These are phyloP conservation scores for Talaromyces marneffei DNA, from an alignment of 2,329 filamentous ascomycete genomes.

Conservation along the genomic window DNA sequence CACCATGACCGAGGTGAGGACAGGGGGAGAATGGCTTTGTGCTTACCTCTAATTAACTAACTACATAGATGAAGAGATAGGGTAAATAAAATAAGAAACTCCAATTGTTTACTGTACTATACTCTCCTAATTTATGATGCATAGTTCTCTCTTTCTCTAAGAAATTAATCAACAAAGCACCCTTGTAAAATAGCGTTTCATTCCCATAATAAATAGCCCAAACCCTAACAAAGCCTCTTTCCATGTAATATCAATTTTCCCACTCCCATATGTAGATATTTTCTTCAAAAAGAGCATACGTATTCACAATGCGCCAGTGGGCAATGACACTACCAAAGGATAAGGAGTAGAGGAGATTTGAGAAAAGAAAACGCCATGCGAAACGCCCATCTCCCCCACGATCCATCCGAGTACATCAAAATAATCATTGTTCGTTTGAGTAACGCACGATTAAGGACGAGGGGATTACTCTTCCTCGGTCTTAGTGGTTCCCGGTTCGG, in stretches of 20 bases:
- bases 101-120: not conserved
- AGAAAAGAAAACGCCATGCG: constrained; percentile 12
- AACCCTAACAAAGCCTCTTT: no score
- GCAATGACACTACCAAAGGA: not conserved
- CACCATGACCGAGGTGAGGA: no score
- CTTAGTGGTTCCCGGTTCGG: constrained; percentile 21
- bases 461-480: constrained; percentile 18
- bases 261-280: constrained; percentile 1
- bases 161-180: no score
- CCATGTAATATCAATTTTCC: not conserved
- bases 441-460: not conserved
- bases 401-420: not conserved
- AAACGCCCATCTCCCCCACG: not conserved
- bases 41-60: no score
- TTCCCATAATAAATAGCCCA: not conserved
- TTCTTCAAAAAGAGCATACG: not conserved
- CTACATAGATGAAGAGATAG: not conserved
- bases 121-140: not conserved
- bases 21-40: no score
- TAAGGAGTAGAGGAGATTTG: not conserved
- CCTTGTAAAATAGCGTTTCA: not conserved
- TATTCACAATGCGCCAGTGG: not conserved
- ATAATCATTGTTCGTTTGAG: not conserved
- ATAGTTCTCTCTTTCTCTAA: no score
- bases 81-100: not conserved